These are phyloP conservation scores for Fomitopsis schrenkii DNA, from an alignment of 1,284 basidiomycete genomes.

Conservation along the genomic window DNA sequence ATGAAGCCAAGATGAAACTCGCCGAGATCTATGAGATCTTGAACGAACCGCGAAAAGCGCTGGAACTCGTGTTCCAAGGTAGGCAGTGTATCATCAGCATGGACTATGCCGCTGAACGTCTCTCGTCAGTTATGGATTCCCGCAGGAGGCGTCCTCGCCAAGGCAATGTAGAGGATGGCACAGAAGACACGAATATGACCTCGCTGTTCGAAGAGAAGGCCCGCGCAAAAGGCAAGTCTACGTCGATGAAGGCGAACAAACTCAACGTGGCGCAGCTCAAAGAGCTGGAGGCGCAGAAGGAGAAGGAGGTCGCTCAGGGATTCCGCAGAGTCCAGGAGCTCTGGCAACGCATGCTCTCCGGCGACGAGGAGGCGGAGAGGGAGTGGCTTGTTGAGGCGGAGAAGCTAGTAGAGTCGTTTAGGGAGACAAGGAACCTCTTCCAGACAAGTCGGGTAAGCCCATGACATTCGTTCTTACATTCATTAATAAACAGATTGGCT, in stretches of 20 bases:
- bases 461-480: slow-evolving; percentile 33
- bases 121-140: slow-evolving; percentile 56
- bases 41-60: slow-evolving; percentile 76
- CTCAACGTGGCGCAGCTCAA: slow-evolving; percentile 51
- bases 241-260: slow-evolving; percentile 35
- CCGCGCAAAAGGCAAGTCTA: slow-evolving; percentile 31
- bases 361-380: slow-evolving; percentile 39
- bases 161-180: slow-evolving; percentile 20
- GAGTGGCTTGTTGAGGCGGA: slow-evolving; percentile 85
- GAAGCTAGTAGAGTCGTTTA: slow-evolving; percentile 83
- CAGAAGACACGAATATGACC: slow-evolving; percentile 19
- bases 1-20: slow-evolving; percentile 83
- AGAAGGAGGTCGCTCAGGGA: slow-evolving; percentile 52
- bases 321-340: slow-evolving; percentile 47
- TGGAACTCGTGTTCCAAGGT: slow-evolving; percentile 88
- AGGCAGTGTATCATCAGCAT: neutral
- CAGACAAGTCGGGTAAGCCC: slow-evolving; percentile 63
- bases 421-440: slow-evolving; percentile 83
- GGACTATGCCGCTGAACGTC: neutral
- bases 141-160: slow-evolving; percentile 43
- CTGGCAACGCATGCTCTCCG: slow-evolving; percentile 37
- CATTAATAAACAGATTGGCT: neutral
- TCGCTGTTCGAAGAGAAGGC: slow-evolving; percentile 58
- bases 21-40: slow-evolving; percentile 87
- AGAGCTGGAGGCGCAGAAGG: slow-evolving; percentile 58